Evolutionary conservation across 1,139 yeast genomes (phyloP), one percentile per base, ranked within the genome.

Genomic region (Blastobotrys aristatus): DNA sequence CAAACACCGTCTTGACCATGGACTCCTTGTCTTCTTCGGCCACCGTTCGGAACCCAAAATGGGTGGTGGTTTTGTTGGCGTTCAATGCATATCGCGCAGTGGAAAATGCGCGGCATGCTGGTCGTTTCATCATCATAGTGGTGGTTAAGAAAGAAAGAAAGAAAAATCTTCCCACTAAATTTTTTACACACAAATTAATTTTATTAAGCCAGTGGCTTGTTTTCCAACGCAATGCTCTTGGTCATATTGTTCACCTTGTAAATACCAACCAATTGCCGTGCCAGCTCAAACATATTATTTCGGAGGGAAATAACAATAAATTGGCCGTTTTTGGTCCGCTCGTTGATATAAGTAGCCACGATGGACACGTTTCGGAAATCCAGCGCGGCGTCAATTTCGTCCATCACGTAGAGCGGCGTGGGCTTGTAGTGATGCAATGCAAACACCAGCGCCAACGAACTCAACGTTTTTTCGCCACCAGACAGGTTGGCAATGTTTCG

Each of bases 351-450:
- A 61, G 90, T 90, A 2, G 98, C 99, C 48, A 94, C 96, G 68
- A 92, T 92, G 13, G 96, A 87, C 43, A 94, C 98, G 61, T 94
- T 94, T 63, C 97, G 74, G 69, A 92, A 94, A 70, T 94, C 99
- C 57, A 94, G 75, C 1, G 99, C 99, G 0, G 99, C 99, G 70
- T 94, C 99, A 58, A 94, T 92, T 69, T 94, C 99, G 70, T 94
- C 99, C 99, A 94, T 94, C 32, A 94, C 98, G 64, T 94, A 94
- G 42, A 94, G 70, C 6, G 99, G 98, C 0, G 98, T 94, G 1
- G 99, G 99, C 63, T 89, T 92, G 65, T 88, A 94, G 58, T 86
- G 87, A 64, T 94, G 98, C 40, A 94, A 76, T 0, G 98, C 98
- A 75, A 94, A 94, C 4, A 94, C 98, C 55, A 94, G 74, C 0